Evolutionary conservation across 164 flowering plant species (phyloP).

Genomic region (Tetracentron sinense): DNA sequence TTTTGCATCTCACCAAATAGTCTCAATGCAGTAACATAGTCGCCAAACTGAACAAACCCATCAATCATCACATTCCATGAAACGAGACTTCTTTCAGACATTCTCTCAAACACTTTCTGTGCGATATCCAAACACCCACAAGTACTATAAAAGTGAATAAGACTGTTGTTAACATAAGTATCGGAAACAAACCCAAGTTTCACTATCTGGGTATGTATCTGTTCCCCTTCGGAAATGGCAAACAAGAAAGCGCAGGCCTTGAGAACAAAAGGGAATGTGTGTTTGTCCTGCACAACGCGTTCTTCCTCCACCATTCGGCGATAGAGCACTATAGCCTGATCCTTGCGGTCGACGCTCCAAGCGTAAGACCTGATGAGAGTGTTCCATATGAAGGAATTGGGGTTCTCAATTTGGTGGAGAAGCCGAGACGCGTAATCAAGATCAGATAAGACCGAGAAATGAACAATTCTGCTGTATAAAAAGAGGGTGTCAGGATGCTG

Average conservation of each 20-base stretch:
- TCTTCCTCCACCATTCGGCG: constrained; percentile 34
- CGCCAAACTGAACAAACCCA: constrained; percentile 50
- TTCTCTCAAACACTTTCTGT: constrained; percentile 52
- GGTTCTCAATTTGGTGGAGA: constrained; percentile 33
- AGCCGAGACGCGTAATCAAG: constrained; percentile 44
- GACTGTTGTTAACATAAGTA: constrained; percentile 53
- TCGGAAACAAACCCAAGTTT: constrained; percentile 61
- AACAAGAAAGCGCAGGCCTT: constrained; percentile 72
- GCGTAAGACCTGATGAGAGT: constrained; percentile 62
- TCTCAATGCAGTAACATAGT: constrained; percentile 45
- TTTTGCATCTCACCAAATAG: constrained; percentile 50
- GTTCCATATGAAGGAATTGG: constrained; percentile 71
- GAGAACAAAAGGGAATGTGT: constrained; percentile 72
- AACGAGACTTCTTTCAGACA: constrained; percentile 53
- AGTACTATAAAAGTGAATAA: constrained; percentile 59
- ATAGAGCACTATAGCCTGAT: constrained; percentile 37
- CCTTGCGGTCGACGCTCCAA: constrained; percentile 28
- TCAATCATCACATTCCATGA: constrained; percentile 77
- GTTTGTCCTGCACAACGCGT: constrained; percentile 45
- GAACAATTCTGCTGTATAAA: constrained; percentile 48
- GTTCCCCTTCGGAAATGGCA: constrained; percentile 47
- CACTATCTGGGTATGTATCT: constrained; percentile 45
- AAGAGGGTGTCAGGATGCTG: constrained; percentile 31
- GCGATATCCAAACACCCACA: constrained; percentile 53
- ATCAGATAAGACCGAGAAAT: constrained; percentile 35